Conservation (phyloP, 2,329 filamentous ascomycete genomes). For the Xylaria sp. region DNA sequence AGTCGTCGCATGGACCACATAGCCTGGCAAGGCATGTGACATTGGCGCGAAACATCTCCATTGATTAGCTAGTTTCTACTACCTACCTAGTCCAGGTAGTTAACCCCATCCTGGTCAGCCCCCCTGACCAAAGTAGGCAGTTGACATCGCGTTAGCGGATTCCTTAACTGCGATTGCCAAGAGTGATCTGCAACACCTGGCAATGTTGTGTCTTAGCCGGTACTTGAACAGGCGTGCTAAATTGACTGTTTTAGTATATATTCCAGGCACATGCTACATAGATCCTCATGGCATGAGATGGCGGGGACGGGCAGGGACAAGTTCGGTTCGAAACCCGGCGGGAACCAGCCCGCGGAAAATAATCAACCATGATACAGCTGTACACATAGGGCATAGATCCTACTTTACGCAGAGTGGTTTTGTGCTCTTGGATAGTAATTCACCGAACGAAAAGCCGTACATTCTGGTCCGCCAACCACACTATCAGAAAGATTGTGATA, state of each 20-base stretch:
- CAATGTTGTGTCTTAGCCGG: constrained; percentile 5
- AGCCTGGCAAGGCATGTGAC: constrained; percentile 32
- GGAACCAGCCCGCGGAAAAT: background rate
- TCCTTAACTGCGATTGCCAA: constrained; percentile 23
- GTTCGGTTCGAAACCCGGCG: background rate
- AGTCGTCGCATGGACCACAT: constrained; percentile 18
- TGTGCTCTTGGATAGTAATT: background rate
- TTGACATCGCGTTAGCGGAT: constrained; percentile 12
- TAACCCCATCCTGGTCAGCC: constrained; percentile 13
- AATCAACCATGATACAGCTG: background rate
- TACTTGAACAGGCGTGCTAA: constrained; percentile 6
- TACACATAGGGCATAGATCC: too few species aligned
- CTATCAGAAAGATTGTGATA: background rate
- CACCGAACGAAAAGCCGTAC: background rate
- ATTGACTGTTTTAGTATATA: background rate
- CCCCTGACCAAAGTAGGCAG: constrained; percentile 33
- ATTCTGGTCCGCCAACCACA: background rate
- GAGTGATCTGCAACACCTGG: constrained; percentile 25
- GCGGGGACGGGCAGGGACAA: background rate
- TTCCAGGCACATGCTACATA: background rate
- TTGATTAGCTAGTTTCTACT: constrained; percentile 22
- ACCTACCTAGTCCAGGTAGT: constrained; percentile 33
- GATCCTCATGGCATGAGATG: background rate
- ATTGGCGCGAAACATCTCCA: constrained; percentile 22
- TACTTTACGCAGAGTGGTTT: background rate